phyloP scores from a whole-genome alignment of 73 alveolate species.

The Uronychia binucleata region DNA sequence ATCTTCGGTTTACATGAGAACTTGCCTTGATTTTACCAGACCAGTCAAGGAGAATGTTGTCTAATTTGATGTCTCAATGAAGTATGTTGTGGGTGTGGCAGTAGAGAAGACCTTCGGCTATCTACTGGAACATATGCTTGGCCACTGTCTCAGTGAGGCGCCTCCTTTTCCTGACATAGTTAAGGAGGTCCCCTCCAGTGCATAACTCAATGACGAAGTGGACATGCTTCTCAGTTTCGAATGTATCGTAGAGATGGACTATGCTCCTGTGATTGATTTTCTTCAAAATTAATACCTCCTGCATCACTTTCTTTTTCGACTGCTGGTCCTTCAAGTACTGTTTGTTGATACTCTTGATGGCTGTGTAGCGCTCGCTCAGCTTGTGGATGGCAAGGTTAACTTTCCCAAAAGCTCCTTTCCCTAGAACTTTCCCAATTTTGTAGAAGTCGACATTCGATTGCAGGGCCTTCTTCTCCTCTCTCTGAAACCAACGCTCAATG shows the following conservation, averaged over 20 bases:
- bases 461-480: slow-evolving; percentile 26
- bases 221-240: slow-evolving; percentile 84
- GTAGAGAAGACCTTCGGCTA: slow-evolving; percentile 75
- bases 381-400: slow-evolving; percentile 55
- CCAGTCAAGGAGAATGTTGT: slow-evolving; percentile 70
- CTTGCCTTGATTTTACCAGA: slow-evolving; percentile 66
- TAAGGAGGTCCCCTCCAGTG: slow-evolving; percentile 81
- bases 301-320: slow-evolving; percentile 60
- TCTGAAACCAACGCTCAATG: slow-evolving; percentile 1
- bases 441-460: slow-evolving; percentile 26
- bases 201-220: slow-evolving; percentile 91
- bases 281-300: slow-evolving; percentile 85
- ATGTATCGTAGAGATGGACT: slow-evolving; percentile 55
- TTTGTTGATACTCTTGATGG: slow-evolving; percentile 43
- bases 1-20: slow-evolving; percentile 19
- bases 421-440: slow-evolving; percentile 43
- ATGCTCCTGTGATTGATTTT: slow-evolving; percentile 82
- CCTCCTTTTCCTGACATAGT: slow-evolving; percentile 77
- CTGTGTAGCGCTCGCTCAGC: slow-evolving; percentile 31
- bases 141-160: slow-evolving; percentile 79
- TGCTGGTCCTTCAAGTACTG: slow-evolving; percentile 30
- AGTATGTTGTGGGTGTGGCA: slow-evolving; percentile 76
- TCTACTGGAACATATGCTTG: slow-evolving; percentile 66
- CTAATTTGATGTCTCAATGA: slow-evolving; percentile 89
- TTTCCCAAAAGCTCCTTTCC: slow-evolving; percentile 64